Evolutionary conservation across 768 basidiomycete species (phyloP), one percentile per base, ranked within the genome.

Genomic region (Mycena indigotica): DNA sequence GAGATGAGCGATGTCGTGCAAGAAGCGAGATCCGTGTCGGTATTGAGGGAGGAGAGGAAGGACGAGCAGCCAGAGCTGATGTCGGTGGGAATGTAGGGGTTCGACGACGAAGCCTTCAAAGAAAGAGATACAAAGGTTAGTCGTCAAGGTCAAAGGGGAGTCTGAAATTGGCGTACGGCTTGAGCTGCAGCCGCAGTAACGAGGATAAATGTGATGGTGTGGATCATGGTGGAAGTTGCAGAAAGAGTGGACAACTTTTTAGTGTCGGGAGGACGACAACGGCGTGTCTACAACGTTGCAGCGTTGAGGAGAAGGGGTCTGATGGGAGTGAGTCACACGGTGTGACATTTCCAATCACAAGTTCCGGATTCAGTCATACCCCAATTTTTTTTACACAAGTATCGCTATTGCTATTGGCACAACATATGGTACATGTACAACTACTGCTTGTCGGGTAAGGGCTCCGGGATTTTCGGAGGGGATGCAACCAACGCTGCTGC

Each of bases 21-120:
- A 12, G 79, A 63, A 1, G 73, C 57, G 55, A 98, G 72, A 46
- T 57, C 66, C 2, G 76, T 19, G 73, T 96, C 81, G 40, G 63
- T 69, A 77, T 98, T 85, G 55, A 98, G 78, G 12, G 66, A 58
- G 3, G 57, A 72, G 63, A 95, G 79, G 78, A 85, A 96, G 3
- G 67, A 57, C 19, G 69, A 55, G 79, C 91, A 93, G 19, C 62
- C 35, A 1, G 60, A 1, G 67, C 81, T 84, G 66, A 93, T 84
- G 52, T 75, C 82, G 15, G 82, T 56, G n/a, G 93, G 93, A 69
- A 95, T 87, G 65, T 85, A 75, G 12, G 84, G 72, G 67, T 77
- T 78, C 29, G 65, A 56, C 65, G 65, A 65, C 45, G 49, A 65
- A 53, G 61, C 46, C 64, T 68, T 29, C 41, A 50, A 45, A 44